Evolutionary conservation across 371 early-diverging fungal genomes (phyloP).

Genomic region (Capniomyces stellatus): DNA sequence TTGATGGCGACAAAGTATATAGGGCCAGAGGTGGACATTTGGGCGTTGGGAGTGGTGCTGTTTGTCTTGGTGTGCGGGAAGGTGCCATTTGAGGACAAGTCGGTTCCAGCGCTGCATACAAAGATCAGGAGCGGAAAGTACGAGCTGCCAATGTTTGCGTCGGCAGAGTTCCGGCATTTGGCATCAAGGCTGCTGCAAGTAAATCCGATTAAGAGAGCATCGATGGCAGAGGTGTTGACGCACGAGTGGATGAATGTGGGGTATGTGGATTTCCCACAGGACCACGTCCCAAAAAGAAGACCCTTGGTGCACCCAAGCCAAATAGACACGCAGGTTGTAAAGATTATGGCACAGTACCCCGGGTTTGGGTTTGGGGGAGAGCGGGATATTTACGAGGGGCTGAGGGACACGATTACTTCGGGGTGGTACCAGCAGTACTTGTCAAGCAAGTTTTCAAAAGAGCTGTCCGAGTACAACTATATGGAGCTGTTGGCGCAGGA

Average conservation of each 20-base stretch:
- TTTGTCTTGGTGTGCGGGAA: constrained; percentile 87
- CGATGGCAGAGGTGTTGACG: constrained; percentile 49
- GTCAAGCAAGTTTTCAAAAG: too few species aligned
- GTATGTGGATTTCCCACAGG: constrained; percentile 28
- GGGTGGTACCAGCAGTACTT: constrained; percentile 14
- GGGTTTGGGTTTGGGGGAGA: constrained; percentile 80
- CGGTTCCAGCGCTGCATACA: constrained; percentile 70
- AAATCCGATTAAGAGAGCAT: constrained; percentile 52
- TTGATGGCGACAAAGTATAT: constrained; percentile 68
- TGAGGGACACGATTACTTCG: constrained; percentile 37
- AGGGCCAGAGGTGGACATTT: constrained; percentile 92
- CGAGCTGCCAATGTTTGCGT: constrained; percentile 53
- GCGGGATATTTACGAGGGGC: constrained; percentile 40
- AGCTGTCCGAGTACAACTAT: too few species aligned
- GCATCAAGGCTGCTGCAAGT: constrained; percentile 64
- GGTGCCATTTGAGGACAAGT: constrained; percentile 91
- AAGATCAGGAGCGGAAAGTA: constrained; percentile 75
- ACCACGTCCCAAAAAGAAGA: constrained; percentile 32
- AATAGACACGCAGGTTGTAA: constrained; percentile 54
- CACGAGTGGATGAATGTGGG: constrained; percentile 81
- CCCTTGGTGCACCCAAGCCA: constrained; percentile 41
- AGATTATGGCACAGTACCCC: constrained; percentile 42
- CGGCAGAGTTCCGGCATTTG: constrained; percentile 57
- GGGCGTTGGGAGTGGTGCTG: constrained; percentile 91
- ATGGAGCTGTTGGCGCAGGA: too few species aligned